These are phyloP conservation scores for Claviceps maximensis DNA, from an alignment of 2,329 filamentous ascomycete genomes.

Conservation along the genomic window DNA sequence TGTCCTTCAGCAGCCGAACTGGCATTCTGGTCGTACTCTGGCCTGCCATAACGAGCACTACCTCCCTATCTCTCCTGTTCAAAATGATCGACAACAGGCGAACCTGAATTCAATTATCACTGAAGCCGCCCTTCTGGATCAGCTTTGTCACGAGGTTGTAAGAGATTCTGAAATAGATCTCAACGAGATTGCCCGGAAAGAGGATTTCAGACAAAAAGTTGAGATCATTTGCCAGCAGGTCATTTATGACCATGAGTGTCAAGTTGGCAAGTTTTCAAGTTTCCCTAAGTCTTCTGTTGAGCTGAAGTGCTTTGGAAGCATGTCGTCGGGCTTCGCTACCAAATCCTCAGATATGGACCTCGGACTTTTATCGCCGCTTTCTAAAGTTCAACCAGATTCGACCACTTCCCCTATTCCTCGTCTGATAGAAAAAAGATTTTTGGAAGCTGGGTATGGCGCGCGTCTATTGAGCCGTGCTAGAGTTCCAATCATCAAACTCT, in stretches of 20 bases:
- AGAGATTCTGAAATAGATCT: slow-evolving; percentile 47
- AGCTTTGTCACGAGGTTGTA: slow-evolving; percentile 31
- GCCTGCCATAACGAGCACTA: neutral
- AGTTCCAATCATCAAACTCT: slow-evolving; percentile 81
- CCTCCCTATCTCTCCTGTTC: slow-evolving; percentile 7
- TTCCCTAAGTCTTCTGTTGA: slow-evolving; percentile 46
- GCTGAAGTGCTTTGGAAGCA: slow-evolving; percentile 68
- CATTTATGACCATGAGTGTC: slow-evolving; percentile 38
- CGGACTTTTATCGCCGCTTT: slow-evolving; percentile 55
- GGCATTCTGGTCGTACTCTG: neutral
- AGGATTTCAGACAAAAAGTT: slow-evolving; percentile 51
- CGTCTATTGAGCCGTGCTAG: slow-evolving; percentile 65
- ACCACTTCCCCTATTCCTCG: slow-evolving; percentile 54
- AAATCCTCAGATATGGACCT: slow-evolving; percentile 88
- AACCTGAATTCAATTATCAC: slow-evolving; percentile 32
- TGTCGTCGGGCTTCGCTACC: slow-evolving; percentile 74
- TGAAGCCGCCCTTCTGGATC: slow-evolving; percentile 37
- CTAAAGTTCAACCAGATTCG: slow-evolving; percentile 38
- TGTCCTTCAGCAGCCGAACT: neutral
- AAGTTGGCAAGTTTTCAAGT: slow-evolving; percentile 23
- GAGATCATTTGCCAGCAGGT: slow-evolving; percentile 50
- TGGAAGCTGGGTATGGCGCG: slow-evolving; percentile 61
- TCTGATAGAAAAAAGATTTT: slow-evolving; percentile 59
- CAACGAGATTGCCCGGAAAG: slow-evolving; percentile 55
- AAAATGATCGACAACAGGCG: slow-evolving; percentile 18